These are phyloP conservation scores for Backusella westeae DNA, from an alignment of 192 early-diverging fungal genomes.

Conservation along the genomic window DNA sequence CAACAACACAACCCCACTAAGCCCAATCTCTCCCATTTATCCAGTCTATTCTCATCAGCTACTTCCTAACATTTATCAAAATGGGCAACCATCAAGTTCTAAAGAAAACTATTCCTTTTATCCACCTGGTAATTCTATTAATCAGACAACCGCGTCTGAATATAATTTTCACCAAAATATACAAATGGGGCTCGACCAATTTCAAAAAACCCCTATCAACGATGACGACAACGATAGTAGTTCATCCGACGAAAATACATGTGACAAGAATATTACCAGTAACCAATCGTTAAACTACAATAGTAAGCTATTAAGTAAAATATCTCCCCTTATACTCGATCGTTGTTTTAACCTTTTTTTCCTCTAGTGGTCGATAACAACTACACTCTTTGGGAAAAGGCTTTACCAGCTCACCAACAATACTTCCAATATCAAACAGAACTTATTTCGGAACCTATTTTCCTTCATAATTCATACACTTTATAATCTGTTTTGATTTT, in stretches of 20 bases:
- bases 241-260: constrained; percentile 1
- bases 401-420: not conserved
- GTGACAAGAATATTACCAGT: not conserved
- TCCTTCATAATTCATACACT: not conserved
- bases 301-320: not conserved
- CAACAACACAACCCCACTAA: not conserved
- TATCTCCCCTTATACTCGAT: not conserved
- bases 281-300: not conserved
- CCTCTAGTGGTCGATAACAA: not conserved
- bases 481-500: not conserved
- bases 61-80: not conserved
- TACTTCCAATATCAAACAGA: not conserved
- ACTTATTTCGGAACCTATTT: not conserved
- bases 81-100: not conserved
- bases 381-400: not conserved
- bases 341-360: not conserved
- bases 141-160: not conserved
- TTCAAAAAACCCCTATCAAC: not conserved
- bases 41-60: not conserved
- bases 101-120: not conserved
- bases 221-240: constrained; percentile 4
- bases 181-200: not conserved
- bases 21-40: not conserved
- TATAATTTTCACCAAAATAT: not conserved
- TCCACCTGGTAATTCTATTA: not conserved